Evolutionary conservation across 805 yeast species (phyloP), one percentile per base, ranked within the genome.

Genomic region (Nakazawaea wyomingensis): DNA sequence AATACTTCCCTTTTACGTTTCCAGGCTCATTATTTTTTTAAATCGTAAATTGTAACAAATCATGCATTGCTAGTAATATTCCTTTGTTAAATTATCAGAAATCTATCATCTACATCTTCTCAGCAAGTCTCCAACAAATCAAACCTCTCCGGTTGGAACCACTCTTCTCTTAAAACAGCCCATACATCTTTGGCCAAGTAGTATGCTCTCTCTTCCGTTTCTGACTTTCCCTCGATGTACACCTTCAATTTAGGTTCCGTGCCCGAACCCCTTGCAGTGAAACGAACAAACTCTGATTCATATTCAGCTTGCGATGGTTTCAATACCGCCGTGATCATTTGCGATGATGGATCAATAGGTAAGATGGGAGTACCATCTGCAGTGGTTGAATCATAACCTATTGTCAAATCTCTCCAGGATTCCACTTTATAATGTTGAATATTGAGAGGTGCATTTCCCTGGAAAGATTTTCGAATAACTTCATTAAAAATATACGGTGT

Each of bases 201-300:
- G 0, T 52, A 47, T 0, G 96, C 85, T 3, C 60, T 56, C 0
- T 46, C 54, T 34, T 73, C 85, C 7, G 66, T 59, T 0, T 48
- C 39, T 0, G 87, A 72, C 33, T 62, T 61, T 0, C 95, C 93
- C 57, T 91, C 99, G 27, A 91, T 81, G 62, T 91, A 91, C 1
- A 91, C 85, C 60, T 91, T 91, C 49, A 91, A 68, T 59, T 91
- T 91, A 2, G 97, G 97, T 60, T 91, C 99, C 0, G 99, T 91
- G 9, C 99, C 99, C 3, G 96, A 87, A 0, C 97, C 97, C 41
- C 99, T 72, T 39, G 86, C 80, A 0, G 98, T 90, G 56, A 90
- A 81, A 28, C 95, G 65, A 2, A 87, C 79, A 17, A 49, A 50
- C 33, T 68, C 74, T 9, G 28, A 47, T 5, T 41, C 47, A 13